A percentile compares a stretch with the other conserved stretches of the same genome.
Conservation (phyloP, 2,329 filamentous ascomycete genomes). For the Aspergillus novofumigatus region DNA sequence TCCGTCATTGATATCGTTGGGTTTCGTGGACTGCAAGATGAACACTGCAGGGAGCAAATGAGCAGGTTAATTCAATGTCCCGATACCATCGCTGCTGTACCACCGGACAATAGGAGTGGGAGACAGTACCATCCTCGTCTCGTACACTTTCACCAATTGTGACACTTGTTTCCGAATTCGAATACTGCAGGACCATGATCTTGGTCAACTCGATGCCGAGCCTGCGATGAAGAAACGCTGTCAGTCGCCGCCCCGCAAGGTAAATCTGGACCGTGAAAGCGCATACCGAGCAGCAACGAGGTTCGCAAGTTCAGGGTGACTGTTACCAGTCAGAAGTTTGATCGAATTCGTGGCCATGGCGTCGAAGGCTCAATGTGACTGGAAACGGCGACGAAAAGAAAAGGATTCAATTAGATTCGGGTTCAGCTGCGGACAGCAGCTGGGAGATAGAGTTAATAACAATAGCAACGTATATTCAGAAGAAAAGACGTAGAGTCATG, state of each 20-base stretch:
- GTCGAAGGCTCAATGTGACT: conserved; percentile 3
- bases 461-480: not conserved
- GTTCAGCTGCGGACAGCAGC: not conserved
- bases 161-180: conserved; percentile 61
- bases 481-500: not conserved
- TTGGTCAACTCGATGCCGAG: conserved; percentile 65
- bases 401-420: not conserved
- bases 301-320: conserved; percentile 67
- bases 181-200: conserved; percentile 65
- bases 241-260: conserved; percentile 2
- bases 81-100: not conserved
- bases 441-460: conserved; percentile 2
- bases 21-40: conserved; percentile 90
- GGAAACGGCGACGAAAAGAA: conserved; percentile 1
- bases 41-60: conserved; percentile 58
- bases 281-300: conserved; percentile 63
- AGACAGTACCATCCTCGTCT: conserved; percentile 78
- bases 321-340: conserved; percentile 71
- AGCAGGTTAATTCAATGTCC: conserved; percentile 4
- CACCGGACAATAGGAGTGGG: conserved; percentile 7
- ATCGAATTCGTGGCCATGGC: conserved; percentile 69
- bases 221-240: conserved; percentile 34
- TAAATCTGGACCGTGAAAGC: conserved; percentile 2
- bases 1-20: conserved; percentile 95
- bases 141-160: conserved; percentile 94